Evolutionary conservation across 176 grass and related monocot species (phyloP), one percentile per base, ranked within the genome.

Genomic region (Aegilops longissima): DNA sequence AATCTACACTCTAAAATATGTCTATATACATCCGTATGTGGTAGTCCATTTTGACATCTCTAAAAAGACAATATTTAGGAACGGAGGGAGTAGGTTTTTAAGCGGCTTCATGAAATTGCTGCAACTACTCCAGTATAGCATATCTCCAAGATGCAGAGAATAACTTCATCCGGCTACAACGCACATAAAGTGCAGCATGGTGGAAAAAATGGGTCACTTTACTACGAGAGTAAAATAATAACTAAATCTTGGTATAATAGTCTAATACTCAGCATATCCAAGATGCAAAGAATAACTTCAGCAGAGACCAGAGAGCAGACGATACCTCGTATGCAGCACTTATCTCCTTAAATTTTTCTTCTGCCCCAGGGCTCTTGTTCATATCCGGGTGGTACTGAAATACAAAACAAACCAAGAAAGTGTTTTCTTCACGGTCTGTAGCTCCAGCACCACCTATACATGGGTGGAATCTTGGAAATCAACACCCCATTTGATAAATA

Each of bases 291-390:
- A 35, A 35, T 35, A 35, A 77, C 16, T 70, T 82, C 2, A 51
- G 21, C 16, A 12, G 29, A 59, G 66, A 30, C 61, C 13, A 51
- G 23, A 79, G 42, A 58, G 29, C 71, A 89, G 80, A 84, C 51
- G 5, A 56, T 95, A 98, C 96, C 96, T 95, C 96, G 70, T 98
- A 98, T 82, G 96, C 96, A 72, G 96, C 96, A 89, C 93, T 98
- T 62, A 98, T 94, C 78, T 95, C 92, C 88, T 95, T 98, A 80
- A 98, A 98, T 33, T 92, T 98, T 86, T 98, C 96, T 91, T 98
- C 96, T 82, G 96, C 86, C 30, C 88, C 96, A 73, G 91, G 92
- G 54, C 16, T 86, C 56, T 95, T 95, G 82, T 91, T 98, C 96
- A 98, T 94, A 91, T 98, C 96, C 8, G 96, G 96, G 84, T 98